These are phyloP conservation scores for Licmophora abbreviata DNA, from an alignment of 108 stramenopile genomes.

Conservation along the genomic window DNA sequence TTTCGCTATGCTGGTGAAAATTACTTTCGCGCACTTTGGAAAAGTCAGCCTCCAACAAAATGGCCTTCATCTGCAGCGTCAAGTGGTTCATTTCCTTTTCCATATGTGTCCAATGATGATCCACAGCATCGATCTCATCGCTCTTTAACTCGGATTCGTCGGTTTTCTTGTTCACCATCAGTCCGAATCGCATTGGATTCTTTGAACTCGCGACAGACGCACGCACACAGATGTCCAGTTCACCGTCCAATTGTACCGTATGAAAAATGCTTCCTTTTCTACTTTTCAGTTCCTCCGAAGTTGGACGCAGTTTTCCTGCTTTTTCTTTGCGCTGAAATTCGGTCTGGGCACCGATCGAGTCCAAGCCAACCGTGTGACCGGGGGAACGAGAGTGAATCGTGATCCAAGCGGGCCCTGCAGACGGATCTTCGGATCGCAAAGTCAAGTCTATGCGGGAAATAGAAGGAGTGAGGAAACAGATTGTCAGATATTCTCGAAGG, in stretches of 20 bases:
- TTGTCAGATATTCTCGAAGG: too few species aligned
- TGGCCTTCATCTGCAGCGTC: conserved; percentile 45
- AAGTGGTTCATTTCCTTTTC: conserved; percentile 42
- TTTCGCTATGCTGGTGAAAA: conserved; percentile 67
- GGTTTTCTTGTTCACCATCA: background rate
- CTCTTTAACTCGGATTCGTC: background rate
- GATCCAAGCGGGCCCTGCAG: background rate
- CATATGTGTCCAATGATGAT: conserved; percentile 60
- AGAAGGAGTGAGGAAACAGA: too few species aligned
- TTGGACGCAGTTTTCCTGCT: background rate
- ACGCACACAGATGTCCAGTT: background rate
- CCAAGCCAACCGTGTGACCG: too few species aligned
- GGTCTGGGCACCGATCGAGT: too few species aligned
- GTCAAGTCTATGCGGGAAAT: too few species aligned
- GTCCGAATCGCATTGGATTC: conserved; percentile 1
- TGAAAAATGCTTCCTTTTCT: background rate
- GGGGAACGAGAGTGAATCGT: too few species aligned
- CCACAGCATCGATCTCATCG: too few species aligned
- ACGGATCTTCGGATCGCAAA: too few species aligned
- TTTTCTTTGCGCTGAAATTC: background rate
- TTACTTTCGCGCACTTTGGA: conserved; percentile 57
- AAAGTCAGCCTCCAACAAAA: conserved; percentile 65
- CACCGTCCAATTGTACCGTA: background rate
- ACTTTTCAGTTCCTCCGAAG: background rate
- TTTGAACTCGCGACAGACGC: background rate